Percentiles rank a stretch among this genome's conserved stretches.
Evolutionary conservation across 1,284 basidiomycete species (phyloP).

Genomic region (Cryptococcus sp.): DNA sequence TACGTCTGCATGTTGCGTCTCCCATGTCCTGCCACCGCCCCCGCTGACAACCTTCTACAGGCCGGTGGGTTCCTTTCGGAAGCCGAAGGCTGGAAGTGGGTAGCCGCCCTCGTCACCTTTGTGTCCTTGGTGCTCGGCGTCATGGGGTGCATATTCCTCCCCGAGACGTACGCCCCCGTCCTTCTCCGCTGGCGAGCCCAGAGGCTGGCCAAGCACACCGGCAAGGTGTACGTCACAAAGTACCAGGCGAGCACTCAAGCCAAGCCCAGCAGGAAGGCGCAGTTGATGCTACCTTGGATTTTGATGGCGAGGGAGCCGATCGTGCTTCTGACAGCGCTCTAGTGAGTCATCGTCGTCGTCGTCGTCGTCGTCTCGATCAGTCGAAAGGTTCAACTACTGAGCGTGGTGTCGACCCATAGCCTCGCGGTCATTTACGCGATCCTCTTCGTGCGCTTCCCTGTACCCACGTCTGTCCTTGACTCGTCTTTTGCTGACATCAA

Average conservation of each 20-base stretch:
- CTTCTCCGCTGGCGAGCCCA: conserved; percentile 42
- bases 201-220: background rate
- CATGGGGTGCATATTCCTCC: conserved; percentile 27
- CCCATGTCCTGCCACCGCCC: background rate
- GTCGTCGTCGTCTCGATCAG: too few relatives aligned
- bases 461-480: background rate
- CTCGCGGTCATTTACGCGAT: conserved; percentile 22
- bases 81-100: conserved; percentile 14
- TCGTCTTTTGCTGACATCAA: background rate
- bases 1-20: conserved; percentile 7
- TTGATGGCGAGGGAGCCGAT: conserved; percentile 65
- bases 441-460: too few relatives aligned
- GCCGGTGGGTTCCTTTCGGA: conserved; percentile 6
- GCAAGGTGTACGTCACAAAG: conserved; percentile 16
- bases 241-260: conserved; percentile 34
- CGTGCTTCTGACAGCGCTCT: conserved; percentile 58
- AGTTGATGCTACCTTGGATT: conserved; percentile 52
- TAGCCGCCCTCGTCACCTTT: conserved; percentile 35
- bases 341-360: too few relatives aligned
- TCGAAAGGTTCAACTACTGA: too few relatives aligned
- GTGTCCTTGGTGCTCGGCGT: conserved; percentile 32
- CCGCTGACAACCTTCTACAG: background rate
- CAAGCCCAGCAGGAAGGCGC: conserved; percentile 13
- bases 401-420: too few relatives aligned
- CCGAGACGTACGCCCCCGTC: conserved; percentile 42